Evolutionary conservation across 1,284 basidiomycete species (phyloP), one percentile per base, ranked within the genome.

Genomic region (Phylloboletellus chloephorus): DNA sequence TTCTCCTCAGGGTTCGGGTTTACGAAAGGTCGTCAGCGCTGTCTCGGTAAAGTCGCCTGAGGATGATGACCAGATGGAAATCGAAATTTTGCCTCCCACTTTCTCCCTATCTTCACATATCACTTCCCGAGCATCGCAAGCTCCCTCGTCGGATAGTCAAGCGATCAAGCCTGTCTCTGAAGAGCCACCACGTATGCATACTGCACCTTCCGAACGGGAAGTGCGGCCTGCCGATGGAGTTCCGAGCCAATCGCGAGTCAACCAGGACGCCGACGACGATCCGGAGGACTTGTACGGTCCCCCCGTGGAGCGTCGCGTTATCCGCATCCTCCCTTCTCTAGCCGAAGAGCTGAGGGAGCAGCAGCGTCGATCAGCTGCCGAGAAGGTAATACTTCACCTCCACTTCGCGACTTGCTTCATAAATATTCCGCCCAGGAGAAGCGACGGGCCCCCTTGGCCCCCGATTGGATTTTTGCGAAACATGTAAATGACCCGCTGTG

Each of bases 231-330:
- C 31, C 5, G 23, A 17, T 17, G 34, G n/a, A 22, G n/a, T 5
- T 3, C 20, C 2, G 4, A 20, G 21, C 34, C 43, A 41, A 31
- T 17, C 37, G 5, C 43, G 5, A 24, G 46, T 13, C 3, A 19
- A 22, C 12, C 39, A 46, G 16, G 39, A 21, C 1, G 22, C 21
- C n/a, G 36, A 48, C 4, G 51, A 57, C 21, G 54, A 59, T 19
- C 44, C 53, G 9, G 58, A 57, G 17, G 56, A 57, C 38, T 33
- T 57, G 36, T 57, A 57, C 6, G 56, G 56, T 15, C 56, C 56
- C 17, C 58, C 52, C 3, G 52, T 57, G n/a, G 49, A 57, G 12
- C 56, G 52, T 23, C 54, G 43, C 7, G 37, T 61, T 5, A 43
- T 61, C 36, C 56, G 56, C 8, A 52, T 60, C 12, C 49, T 59